Percentiles rank a stretch among this genome's conserved stretches.
phyloP scores from a whole-genome alignment of 2,329 filamentous ascomycete species.

The Colletotrichum sp. region DNA sequence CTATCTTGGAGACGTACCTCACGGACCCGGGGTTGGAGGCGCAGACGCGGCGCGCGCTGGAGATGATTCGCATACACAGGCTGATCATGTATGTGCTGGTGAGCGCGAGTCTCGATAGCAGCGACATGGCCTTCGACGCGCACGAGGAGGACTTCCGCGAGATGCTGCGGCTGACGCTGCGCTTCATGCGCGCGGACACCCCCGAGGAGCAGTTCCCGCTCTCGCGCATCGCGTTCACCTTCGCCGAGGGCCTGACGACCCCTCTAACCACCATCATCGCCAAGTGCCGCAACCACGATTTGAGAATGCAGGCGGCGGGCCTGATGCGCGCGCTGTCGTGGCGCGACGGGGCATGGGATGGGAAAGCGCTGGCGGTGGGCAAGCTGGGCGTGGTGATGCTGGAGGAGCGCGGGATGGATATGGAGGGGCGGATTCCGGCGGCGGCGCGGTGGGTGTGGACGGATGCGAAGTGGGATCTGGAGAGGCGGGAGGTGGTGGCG shows the following conservation, averaged over 20 bases:
- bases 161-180: slow-evolving; percentile 8
- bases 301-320: slow-evolving; percentile 18
- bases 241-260: slow-evolving; percentile 18
- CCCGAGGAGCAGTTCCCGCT: not conserved
- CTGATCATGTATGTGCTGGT: slow-evolving; percentile 10
- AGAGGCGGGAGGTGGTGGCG: slow-evolving; percentile 7
- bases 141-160: slow-evolving; percentile 19
- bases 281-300: slow-evolving; percentile 22
- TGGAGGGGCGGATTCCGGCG: slow-evolving; percentile 6
- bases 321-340: slow-evolving; percentile 18
- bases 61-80: slow-evolving; percentile 17
- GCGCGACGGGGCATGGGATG: slow-evolving; percentile 20
- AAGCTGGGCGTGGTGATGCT: slow-evolving; percentile 22
- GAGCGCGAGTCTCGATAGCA: slow-evolving; percentile 16
- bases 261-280: slow-evolving; percentile 19
- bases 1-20: not conserved
- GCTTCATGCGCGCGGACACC: not conserved
- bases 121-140: slow-evolving; percentile 21
- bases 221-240: not conserved
- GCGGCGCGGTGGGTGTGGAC: slow-evolving; percentile 21
- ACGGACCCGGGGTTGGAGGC: not conserved
- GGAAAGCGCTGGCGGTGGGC: slow-evolving; percentile 10
- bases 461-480: slow-evolving; percentile 13
- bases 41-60: not conserved
- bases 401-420: slow-evolving; percentile 22